These are phyloP conservation scores for Pichia cabralensis DNA, from an alignment of 805 yeast species.

Conservation along the genomic window DNA sequence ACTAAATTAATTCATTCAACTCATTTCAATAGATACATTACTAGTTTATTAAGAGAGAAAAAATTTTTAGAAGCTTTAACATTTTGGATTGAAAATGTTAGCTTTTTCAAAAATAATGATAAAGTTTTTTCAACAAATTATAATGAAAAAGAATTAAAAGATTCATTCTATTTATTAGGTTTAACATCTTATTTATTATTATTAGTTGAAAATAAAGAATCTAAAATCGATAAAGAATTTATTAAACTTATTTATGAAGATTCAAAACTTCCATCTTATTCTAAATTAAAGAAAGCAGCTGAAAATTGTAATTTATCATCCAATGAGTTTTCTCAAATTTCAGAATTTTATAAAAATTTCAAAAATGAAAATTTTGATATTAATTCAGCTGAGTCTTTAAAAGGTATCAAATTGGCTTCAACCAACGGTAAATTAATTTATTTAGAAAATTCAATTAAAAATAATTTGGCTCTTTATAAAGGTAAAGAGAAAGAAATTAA, in stretches of 20 bases:
- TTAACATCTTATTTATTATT: conserved; percentile 15
- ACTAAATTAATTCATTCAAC: conserved; percentile 17
- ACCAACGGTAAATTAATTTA: conserved; percentile 5
- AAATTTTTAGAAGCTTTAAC: conserved; percentile 20
- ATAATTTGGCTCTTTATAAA: conserved; percentile 4
- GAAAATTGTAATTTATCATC: conserved; percentile 2
- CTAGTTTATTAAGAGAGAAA: conserved; percentile 15
- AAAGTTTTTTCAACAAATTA: conserved; percentile 2
- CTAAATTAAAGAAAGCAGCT: background rate
- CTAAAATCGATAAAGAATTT: conserved; percentile 15
- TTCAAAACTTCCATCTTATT: background rate
- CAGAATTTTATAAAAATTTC: conserved; percentile 4
- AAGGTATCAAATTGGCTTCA: conserved; percentile 4
- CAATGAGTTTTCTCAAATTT: conserved; percentile 6
- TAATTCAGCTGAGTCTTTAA: conserved; percentile 25
- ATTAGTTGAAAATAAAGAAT: conserved; percentile 9
- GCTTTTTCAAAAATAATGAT: conserved; percentile 17
- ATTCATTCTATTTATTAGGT: conserved; percentile 11
- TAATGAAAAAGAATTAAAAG: conserved; percentile 1
- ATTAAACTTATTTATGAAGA: conserved; percentile 12
- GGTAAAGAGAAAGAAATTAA: conserved; percentile 6
- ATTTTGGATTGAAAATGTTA: conserved; percentile 21
- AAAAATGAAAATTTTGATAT: conserved; percentile 13
- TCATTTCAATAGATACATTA: conserved; percentile 20
- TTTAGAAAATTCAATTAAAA: conserved; percentile 5